Base-by-base conservation (phyloP, 441 rosid genomes). In the Viola pubescens region DNA sequence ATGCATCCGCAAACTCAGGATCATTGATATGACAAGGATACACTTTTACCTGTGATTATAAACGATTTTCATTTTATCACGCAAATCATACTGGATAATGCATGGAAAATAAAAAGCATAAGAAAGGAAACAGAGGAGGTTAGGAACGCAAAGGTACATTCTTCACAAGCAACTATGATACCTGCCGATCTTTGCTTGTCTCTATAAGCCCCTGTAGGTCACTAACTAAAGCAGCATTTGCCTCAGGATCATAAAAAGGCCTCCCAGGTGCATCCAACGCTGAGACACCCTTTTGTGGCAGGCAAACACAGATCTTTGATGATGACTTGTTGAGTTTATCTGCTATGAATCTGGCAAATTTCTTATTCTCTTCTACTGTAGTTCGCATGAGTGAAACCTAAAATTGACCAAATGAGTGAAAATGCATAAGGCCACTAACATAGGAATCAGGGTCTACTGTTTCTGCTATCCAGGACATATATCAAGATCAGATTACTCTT, bases 301-400 rank as follows among this genome's bases (percentile, higher is more conserved):
- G 75, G 79, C 96, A 87, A 66, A 86, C 77, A 64, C 61, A 37
- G 40, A 92, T 59, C 72, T 79, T 86, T 55, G 92, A 80, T 44
- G 85, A 70, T 56, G 85, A 84, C 54, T 79, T 83, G 71, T 89
- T 89, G 52, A 92, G 61, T 72, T 92, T 89, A 64, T 82, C 76
- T 6, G 95, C 92, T 65, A 92, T 85, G 70, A 92, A 89, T 34
- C 56, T 65, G 48, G 98, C 94, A 67, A 87, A 74, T n/a, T 67
- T 75, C 70, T 73, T 84, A 63, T 87, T 92, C 79, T 89, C 98
- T 7, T 87, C 94, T 14, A 74, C 67, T 4, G 94, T 84, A 44
- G 97, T 87, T 65, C 98, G 85, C 71, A 92, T 75, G 56, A 89
- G 72, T 43, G 97, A 82, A 58, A 92, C 91, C 98, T 91, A 66